Base-by-base conservation (phyloP, 2,329 filamentous ascomycete species). In the Penicillium hesseltinei region DNA sequence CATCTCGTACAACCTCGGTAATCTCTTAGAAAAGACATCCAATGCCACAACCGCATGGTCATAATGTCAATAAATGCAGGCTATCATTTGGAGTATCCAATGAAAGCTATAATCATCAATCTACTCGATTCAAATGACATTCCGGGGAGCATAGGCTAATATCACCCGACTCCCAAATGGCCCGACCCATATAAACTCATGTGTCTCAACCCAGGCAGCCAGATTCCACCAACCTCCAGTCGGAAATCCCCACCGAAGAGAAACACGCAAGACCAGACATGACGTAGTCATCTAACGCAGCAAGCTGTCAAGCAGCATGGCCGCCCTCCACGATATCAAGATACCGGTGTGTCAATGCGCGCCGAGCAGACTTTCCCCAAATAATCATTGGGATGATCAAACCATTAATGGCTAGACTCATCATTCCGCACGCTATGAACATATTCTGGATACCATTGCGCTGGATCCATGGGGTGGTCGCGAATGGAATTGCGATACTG, bases 401-500 rank as follows among this genome's bases (percentile, higher is more conserved):
- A 15, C 50, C 9, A 2, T 58, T 62, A 9, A 69, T 40, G 0
- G 31, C 67, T 4, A 71, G 53, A 48, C 62, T 66, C 23, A 70
- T 61, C 21, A 67, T 66, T 2, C 69, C 69, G 43, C 61, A 67
- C 2, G 62, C 49, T 35, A 71, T 60, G 21, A 69, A 70, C 66
- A 69, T 70, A 5, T 67, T 68, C 10, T 63, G 64, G 1, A 69
- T 21, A 3, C 67, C 69, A 27, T 61, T 60, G 3, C 43, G 47
- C 13, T 60, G 19, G 15, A 72, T 67, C 71, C 69, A 73, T 4
- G 70, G 68, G 1, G 51, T 59, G 1, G 71, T 66, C 3, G 65
- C 69, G n/a, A 72, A 70, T 2, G 69, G 68, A 13, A 73, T 66
- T 0, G 64, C 66, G 29, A 73, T 71, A 45, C 66, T 70, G 36